A percentile compares a stretch with the other conserved stretches of the same genome.
phyloP scores from a whole-genome alignment of 148 eudicot genomes.

The Polygonum aviculare region DNA sequence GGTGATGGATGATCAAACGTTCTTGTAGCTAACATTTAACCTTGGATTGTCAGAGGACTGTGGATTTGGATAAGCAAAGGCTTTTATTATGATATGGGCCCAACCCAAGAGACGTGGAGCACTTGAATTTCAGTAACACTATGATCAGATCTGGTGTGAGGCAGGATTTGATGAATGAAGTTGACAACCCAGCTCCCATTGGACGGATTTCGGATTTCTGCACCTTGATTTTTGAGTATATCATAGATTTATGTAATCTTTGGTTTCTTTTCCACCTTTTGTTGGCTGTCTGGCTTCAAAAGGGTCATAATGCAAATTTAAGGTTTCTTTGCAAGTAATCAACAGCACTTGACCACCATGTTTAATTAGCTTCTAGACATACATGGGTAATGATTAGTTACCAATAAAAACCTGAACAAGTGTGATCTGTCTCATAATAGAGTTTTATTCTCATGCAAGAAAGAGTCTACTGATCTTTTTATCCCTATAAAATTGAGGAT shows the following conservation, averaged over 20 bases:
- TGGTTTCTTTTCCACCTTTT: background rate
- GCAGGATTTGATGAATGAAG: conserved; percentile 3
- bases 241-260: background rate
- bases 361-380: background rate
- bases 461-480: background rate
- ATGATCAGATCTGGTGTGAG: background rate
- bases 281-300: background rate
- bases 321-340: background rate
- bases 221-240: conserved; percentile 2
- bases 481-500: background rate
- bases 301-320: background rate
- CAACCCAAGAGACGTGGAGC: background rate
- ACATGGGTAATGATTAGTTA: background rate
- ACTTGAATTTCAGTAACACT: background rate
- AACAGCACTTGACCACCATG: background rate
- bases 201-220: background rate
- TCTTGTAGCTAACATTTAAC: background rate
- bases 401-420: background rate
- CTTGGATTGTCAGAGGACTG: background rate
- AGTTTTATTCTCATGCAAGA: background rate
- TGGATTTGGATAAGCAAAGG: conserved; percentile 1
- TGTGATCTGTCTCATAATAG: background rate
- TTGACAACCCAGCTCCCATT: conserved; percentile 4
- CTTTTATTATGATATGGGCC: background rate
- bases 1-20: background rate